phyloP scores from a whole-genome alignment of 2,329 filamentous ascomycete species.

The Colletotrichum nymphaeae region DNA sequence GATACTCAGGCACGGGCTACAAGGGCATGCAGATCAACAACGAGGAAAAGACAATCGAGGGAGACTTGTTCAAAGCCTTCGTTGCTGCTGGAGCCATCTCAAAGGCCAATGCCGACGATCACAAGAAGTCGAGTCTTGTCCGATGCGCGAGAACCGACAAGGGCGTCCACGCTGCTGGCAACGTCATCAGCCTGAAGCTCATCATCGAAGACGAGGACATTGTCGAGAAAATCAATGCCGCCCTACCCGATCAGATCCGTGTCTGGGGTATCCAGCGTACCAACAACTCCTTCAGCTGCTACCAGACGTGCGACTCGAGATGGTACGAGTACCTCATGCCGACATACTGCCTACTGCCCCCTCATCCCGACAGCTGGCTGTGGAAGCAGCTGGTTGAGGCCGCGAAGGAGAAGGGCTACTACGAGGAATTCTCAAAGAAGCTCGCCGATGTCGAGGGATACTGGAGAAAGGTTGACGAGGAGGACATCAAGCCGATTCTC shows the following conservation, averaged over 20 bases:
- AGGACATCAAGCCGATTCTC: constrained; percentile 79
- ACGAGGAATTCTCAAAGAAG: constrained; percentile 74
- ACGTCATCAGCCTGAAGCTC: constrained; percentile 93
- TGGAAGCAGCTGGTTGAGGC: constrained; percentile 85
- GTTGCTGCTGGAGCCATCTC: constrained; percentile 92
- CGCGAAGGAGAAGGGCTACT: constrained; percentile 77
- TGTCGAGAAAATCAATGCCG: constrained; percentile 89
- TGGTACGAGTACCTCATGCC: constrained; percentile 99
- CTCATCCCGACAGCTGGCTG: constrained; percentile 88
- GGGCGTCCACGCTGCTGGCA: constrained; percentile 95
- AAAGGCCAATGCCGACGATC: constrained; percentile 96
- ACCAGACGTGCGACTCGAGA: constrained; percentile 92
- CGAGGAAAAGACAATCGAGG: constrained; percentile 92
- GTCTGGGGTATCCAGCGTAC: constrained; percentile 95
- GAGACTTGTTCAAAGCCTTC: constrained; percentile 92
- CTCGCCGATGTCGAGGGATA: constrained; percentile 84
- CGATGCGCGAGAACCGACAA: constrained; percentile 97
- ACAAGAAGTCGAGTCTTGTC: constrained; percentile 94
- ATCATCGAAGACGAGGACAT: constrained; percentile 93
- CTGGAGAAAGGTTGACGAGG: constrained; percentile 86
- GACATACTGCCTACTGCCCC: constrained; percentile 90
- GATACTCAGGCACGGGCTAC: constrained; percentile 96
- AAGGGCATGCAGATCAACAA: constrained; percentile 94
- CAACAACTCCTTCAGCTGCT: constrained; percentile 92
- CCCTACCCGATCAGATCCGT: constrained; percentile 88